These are phyloP conservation scores for Termitomyces titanicus DNA, from an alignment of 768 basidiomycete species.

Conservation along the genomic window DNA sequence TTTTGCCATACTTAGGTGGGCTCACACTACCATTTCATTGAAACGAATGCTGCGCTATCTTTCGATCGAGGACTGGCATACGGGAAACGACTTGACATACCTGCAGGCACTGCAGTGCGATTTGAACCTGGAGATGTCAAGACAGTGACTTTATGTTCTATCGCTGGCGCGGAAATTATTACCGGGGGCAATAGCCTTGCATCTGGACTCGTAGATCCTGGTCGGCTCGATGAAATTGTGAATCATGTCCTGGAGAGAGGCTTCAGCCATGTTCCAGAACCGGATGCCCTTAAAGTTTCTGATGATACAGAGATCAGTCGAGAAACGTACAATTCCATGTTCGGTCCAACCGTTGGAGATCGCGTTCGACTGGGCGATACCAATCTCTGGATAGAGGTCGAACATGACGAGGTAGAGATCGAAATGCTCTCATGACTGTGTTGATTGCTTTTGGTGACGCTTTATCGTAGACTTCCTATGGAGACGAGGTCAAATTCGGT, in stretches of 20 bases:
- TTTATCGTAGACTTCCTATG: slow-evolving; percentile 70
- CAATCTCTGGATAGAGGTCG: slow-evolving; percentile 87
- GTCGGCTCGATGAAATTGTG: slow-evolving; percentile 45
- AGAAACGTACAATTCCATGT: slow-evolving; percentile 88
- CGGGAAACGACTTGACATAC: slow-evolving; percentile 85
- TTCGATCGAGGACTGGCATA: slow-evolving; percentile 85
- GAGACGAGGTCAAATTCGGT: slow-evolving; percentile 97
- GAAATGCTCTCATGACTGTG: not conserved
- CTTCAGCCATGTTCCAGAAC: slow-evolving; percentile 71
- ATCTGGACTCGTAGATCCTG: slow-evolving; percentile 45
- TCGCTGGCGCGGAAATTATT: slow-evolving; percentile 68
- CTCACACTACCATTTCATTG: slow-evolving; percentile 92
- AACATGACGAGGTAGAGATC: slow-evolving; percentile 67
- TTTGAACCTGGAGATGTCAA: slow-evolving; percentile 94
- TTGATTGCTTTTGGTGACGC: not conserved
- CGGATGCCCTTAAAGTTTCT: slow-evolving; percentile 49
- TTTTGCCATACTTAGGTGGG: slow-evolving; percentile 66
- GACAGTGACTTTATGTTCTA: slow-evolving; percentile 76
- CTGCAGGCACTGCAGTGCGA: slow-evolving; percentile 92
- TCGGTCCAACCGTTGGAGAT: slow-evolving; percentile 92
- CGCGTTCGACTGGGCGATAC: slow-evolving; percentile 87
- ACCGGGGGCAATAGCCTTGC: slow-evolving; percentile 81
- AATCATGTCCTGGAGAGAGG: slow-evolving; percentile 48
- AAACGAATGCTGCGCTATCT: slow-evolving; percentile 74
- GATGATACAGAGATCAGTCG: slow-evolving; percentile 56